Base-by-base conservation (phyloP, 495 filamentous ascomycete genomes). In the Aspergillus incahuasiensis region DNA sequence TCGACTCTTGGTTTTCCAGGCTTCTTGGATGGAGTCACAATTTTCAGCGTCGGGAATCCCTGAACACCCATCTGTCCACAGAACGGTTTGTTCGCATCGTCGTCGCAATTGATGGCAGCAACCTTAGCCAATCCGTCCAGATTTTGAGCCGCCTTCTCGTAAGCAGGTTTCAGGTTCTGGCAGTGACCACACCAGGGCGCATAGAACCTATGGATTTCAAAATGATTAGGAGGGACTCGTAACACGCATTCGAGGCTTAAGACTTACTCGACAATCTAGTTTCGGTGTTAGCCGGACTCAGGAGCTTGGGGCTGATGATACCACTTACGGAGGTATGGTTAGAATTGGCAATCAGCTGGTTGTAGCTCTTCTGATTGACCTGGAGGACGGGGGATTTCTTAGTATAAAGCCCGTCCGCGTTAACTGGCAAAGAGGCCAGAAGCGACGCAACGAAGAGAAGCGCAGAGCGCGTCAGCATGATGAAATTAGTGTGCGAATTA, bases 171-270 rank as follows among this genome's bases (percentile, higher is more conserved):
- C 59, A 99, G 85, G 71, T 87, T 96, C 68, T 96, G 78, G 74
- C 94, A 98, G 68, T 98, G 95, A 20, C 94, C 94, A 62, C 94
- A 97, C 95, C 89, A 96, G 34, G 89, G 91, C 7, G 89, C 89
- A 63, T 95, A 97, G 78, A 96, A 97, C 72, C 91, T 91, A 68
- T 76, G 50, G 41, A 44, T n/a, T 43, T 39, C 18, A 38, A 41
- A 20, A 48, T 34, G 16, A 35, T 64, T 61, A 59, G 57, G 20
- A 56, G 15, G 35, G 47, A 35, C 19, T 54, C n/a, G 24, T 45
- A 30, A 16, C 39, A 28, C 40, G 38, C 13, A 38, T 52, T 30
- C 54, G 32, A 32, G 59, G 46, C 47, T 62, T 55, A 57, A 54
- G 55, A 63, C 83, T 81, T 80, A 88, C 85, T 87, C 85, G 55